Evolutionary conservation across 1,284 basidiomycete species (phyloP).

Genomic region (Puccinia polysora): DNA sequence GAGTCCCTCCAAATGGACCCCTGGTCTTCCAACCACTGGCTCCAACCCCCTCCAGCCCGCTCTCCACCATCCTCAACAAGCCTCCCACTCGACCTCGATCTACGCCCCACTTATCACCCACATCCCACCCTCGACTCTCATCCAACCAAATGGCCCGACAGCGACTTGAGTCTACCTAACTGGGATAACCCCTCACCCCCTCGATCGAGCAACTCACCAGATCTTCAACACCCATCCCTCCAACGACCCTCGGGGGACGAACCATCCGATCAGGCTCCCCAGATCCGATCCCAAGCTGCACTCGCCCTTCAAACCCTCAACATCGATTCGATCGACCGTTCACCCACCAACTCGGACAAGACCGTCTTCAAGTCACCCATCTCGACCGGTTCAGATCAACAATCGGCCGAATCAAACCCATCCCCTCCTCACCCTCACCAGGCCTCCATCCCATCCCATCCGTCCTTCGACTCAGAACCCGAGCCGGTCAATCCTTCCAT

Average conservation of each 20-base stretch:
- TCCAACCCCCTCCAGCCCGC: not conserved
- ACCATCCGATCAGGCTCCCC: too few relatives aligned
- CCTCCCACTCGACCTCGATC: slow-evolving; percentile 8
- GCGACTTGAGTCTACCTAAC: slow-evolving; percentile 20
- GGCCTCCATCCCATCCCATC: not conserved
- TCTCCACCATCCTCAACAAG: not conserved
- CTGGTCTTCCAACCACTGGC: slow-evolving; percentile 33
- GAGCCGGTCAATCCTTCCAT: slow-evolving; percentile 3
- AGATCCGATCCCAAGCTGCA: not conserved
- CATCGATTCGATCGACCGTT: slow-evolving; percentile 5
- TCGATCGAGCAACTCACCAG: slow-evolving; percentile 4
- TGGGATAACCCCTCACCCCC: slow-evolving; percentile 18
- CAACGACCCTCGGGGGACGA: too few relatives aligned
- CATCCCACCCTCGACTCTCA: not conserved
- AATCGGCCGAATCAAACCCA: slow-evolving; percentile 17
- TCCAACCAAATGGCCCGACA: slow-evolving; percentile 10
- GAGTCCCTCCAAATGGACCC: too few relatives aligned
- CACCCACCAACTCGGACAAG: slow-evolving; percentile 5
- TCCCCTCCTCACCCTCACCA: not conserved
- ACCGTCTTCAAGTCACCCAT: slow-evolving; percentile 1
- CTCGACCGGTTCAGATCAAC: slow-evolving; percentile 15
- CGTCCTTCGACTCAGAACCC: not conserved
- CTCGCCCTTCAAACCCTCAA: not conserved
- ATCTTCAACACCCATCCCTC: too few relatives aligned
- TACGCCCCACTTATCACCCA: not conserved